These are phyloP conservation scores for Solanum clarkiae DNA, from an alignment of 257 asterid species.

Conservation along the genomic window DNA sequence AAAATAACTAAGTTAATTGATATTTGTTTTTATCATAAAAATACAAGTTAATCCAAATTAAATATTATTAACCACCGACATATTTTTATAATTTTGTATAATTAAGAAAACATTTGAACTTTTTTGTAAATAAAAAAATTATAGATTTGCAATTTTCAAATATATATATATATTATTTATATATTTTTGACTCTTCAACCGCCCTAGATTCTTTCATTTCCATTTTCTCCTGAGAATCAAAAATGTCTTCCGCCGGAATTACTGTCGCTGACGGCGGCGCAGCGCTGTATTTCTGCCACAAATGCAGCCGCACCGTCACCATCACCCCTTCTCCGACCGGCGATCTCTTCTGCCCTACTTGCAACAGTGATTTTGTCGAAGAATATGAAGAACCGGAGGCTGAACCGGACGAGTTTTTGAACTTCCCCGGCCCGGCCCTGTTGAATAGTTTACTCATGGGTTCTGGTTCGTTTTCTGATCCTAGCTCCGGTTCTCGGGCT, in stretches of 20 bases:
- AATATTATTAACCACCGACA: no score
- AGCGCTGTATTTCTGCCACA: slow-evolving; percentile 65
- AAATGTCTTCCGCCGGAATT: slow-evolving; percentile 52
- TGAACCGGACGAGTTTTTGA: neutral
- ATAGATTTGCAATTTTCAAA: neutral
- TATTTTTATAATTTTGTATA: neutral
- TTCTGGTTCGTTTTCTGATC: neutral
- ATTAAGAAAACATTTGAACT: neutral
- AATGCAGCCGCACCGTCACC: slow-evolving; percentile 45
- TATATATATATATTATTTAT: neutral
- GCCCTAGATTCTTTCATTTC: neutral
- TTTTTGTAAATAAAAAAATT: neutral
- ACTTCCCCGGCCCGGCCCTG: slow-evolving; percentile 21
- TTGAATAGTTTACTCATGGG: slow-evolving; percentile 22
- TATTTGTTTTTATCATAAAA: no score
- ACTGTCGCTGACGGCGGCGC: slow-evolving; percentile 17
- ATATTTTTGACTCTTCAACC: neutral
- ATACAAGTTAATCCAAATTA: no score
- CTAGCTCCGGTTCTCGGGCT: neutral
- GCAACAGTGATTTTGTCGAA: slow-evolving; percentile 60
- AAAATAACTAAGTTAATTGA: no score
- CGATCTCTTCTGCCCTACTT: slow-evolving; percentile 56
- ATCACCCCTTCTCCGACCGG: slow-evolving; percentile 34
- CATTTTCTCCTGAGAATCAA: neutral
- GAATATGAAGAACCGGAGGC: slow-evolving; percentile 33